Evolutionary conservation across 805 yeast genomes (phyloP).

Genomic region (Myxozyma melibiosi): DNA sequence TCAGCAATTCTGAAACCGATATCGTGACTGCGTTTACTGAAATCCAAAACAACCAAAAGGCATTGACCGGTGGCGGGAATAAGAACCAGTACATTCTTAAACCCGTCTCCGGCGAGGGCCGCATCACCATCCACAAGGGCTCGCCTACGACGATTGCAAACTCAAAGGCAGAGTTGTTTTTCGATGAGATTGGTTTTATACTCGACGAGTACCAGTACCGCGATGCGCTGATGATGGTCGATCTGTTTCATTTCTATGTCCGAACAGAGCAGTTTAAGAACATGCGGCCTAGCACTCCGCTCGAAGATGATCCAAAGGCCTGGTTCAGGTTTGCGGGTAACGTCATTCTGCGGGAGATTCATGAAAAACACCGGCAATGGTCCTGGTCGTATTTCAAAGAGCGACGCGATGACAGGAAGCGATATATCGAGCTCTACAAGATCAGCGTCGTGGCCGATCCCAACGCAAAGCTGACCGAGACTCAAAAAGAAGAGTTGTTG

Average conservation of each 20-base stretch:
- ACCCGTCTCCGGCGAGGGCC: slow-evolving; percentile 90
- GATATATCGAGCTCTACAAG: slow-evolving; percentile 71
- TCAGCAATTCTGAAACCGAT: slow-evolving; percentile 36
- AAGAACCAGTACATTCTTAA: slow-evolving; percentile 55
- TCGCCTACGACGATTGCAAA: slow-evolving; percentile 66
- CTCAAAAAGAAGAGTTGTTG: slow-evolving; percentile 46
- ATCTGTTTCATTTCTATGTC: slow-evolving; percentile 75
- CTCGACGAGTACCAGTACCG: slow-evolving; percentile 83
- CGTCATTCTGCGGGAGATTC: slow-evolving; percentile 78
- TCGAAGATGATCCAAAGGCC: slow-evolving; percentile 63
- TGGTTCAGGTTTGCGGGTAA: slow-evolving; percentile 85
- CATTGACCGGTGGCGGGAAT: slow-evolving; percentile 19
- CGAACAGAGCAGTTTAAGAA: slow-evolving; percentile 75
- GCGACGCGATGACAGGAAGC: slow-evolving; percentile 70
- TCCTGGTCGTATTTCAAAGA: slow-evolving; percentile 80
- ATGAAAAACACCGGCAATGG: slow-evolving; percentile 78
- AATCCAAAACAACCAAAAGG: slow-evolving; percentile 9
- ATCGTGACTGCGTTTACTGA: slow-evolving; percentile 18
- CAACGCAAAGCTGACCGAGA: slow-evolving; percentile 27
- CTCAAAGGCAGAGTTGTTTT: slow-evolving; percentile 70
- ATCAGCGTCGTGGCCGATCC: slow-evolving; percentile 49
- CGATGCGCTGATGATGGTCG: slow-evolving; percentile 76
- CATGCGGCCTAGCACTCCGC: slow-evolving; percentile 60
- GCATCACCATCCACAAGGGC: slow-evolving; percentile 77
- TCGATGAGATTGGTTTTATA: slow-evolving; percentile 86